phyloP scores from a whole-genome alignment of 192 early-diverging fungal species.

The Bifiguratus adelaidae region DNA sequence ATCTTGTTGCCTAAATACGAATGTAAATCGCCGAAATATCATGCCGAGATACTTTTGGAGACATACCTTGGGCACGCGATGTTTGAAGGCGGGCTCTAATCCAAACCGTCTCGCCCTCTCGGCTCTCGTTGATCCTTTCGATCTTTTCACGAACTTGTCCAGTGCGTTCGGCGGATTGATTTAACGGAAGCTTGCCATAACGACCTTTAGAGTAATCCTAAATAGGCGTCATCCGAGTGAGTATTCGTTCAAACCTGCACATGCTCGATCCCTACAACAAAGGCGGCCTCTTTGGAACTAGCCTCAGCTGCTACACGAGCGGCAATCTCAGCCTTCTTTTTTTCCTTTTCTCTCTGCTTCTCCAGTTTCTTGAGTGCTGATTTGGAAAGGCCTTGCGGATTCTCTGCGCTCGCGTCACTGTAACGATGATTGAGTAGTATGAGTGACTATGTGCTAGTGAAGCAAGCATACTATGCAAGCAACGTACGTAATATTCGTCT shows the following conservation, averaged over 20 bases:
- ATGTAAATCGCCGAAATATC: neutral
- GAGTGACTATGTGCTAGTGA: no score
- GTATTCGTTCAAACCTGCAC: neutral
- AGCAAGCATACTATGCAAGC: no score
- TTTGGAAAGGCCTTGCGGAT: no score
- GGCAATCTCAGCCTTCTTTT: constrained; percentile 46
- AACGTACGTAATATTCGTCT: no score
- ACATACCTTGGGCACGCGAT: constrained; percentile 69
- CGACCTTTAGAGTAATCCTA: constrained; percentile 72
- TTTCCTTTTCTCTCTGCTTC: constrained; percentile 85
- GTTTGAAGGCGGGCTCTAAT: constrained; percentile 89
- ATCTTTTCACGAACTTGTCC: constrained; percentile 58
- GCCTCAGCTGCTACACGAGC: constrained; percentile 61
- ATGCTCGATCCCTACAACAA: constrained; percentile 18
- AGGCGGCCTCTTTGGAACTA: constrained; percentile 47
- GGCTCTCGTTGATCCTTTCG: constrained; percentile 41
- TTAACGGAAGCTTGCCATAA: constrained; percentile 83
- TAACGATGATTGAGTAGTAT: no score
- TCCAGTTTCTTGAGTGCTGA: constrained; percentile 89
- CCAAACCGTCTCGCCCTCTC: constrained; percentile 65
- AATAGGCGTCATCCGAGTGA: neutral
- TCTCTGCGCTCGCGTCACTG: no score
- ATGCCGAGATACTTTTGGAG: no score
- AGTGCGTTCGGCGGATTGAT: constrained; percentile 72
- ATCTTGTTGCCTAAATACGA: constrained; percentile 55